Conservation (phyloP, 2,329 filamentous ascomycete species). For the Trichoderma aggressivum region DNA sequence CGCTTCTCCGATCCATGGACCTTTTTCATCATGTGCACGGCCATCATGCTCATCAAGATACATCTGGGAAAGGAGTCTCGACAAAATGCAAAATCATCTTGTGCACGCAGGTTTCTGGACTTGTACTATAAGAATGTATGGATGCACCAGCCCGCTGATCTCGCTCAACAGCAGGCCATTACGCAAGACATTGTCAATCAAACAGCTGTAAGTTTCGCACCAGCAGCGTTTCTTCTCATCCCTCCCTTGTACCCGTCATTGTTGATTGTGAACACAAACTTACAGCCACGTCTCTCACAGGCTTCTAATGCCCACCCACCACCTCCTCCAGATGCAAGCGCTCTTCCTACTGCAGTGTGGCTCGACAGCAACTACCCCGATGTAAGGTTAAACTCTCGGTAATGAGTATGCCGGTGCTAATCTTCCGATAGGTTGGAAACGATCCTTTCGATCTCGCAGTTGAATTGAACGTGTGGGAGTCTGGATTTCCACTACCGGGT, state of each 20-base stretch:
- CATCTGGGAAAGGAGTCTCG: slow-evolving; percentile 4
- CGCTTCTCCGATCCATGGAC: slow-evolving; percentile 3
- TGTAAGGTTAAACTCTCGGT: background rate
- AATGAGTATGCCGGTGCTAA: background rate
- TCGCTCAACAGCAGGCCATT: slow-evolving; percentile 7
- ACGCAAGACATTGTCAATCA: background rate
- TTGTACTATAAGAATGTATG: slow-evolving; percentile 10
- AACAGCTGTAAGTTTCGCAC: background rate
- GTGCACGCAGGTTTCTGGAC: slow-evolving; percentile 2
- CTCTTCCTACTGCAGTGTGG: slow-evolving; percentile 1
- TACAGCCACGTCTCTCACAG: background rate
- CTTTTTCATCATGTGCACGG: slow-evolving; percentile 6
- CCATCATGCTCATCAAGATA: slow-evolving; percentile 10
- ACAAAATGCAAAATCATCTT: slow-evolving; percentile 2
- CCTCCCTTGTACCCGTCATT: background rate
- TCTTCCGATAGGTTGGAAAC: background rate
- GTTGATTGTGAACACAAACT: background rate
- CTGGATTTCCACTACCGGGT: slow-evolving; percentile 4
- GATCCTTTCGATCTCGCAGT: slow-evolving; percentile 9
- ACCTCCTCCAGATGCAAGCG: background rate
- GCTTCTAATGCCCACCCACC: background rate
- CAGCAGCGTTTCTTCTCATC: background rate
- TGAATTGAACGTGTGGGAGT: background rate
- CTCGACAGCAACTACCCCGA: slow-evolving; percentile 11
- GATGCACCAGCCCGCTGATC: slow-evolving; percentile 5